Evolutionary conservation across 108 stramenopile species (phyloP), one percentile per base, ranked within the genome.

Genomic region (Skeletonema menzelii): DNA sequence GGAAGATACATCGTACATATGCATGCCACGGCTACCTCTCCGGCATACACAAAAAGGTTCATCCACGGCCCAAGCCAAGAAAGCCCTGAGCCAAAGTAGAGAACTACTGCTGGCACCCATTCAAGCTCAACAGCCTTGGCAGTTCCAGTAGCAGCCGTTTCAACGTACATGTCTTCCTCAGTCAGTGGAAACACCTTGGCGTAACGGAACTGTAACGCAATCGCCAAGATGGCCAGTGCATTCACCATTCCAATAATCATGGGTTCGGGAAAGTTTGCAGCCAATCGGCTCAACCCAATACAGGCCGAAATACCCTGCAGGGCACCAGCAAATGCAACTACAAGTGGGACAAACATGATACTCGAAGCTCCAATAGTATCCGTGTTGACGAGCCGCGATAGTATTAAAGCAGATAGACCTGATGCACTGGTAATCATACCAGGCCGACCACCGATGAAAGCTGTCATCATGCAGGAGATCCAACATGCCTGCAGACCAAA

Each of bases 171-270:
- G 15, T 75, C 62, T 38, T 27, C 60, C 28, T 75, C 68, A 62
- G 63, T 53, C 37, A 66, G 58, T 10, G 73, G 61, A 38, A 68
- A 80, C 11, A 58, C 81, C 49, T 82, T 85, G 14, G 67, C 71
- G 57, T 71, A 82, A n/a, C 81, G 70, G 59, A 46, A 79, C 56
- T 87, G 86, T 19, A 75, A 67, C 28, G 67, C 73, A 30, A 76
- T n/a, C 22, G 82, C 76, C 60, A 85, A 62, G 22, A 85, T 27
- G n/a, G 74, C 86, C 63, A 83, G 56, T 8, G 73, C 84, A 70
- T 87, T 87, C 31, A 82, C 77, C 71, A 87, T 79, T 6, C 86
- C 86, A 8, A 83, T 70, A 38, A 87, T 82, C 34, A 83, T 73
- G 2, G 82, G 70, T 26, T 82, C 60, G 32, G 86, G 82, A 19